Evolutionary conservation across 805 yeast genomes (phyloP), one percentile per base, ranked within the genome.

Genomic region (Candida succiphila): DNA sequence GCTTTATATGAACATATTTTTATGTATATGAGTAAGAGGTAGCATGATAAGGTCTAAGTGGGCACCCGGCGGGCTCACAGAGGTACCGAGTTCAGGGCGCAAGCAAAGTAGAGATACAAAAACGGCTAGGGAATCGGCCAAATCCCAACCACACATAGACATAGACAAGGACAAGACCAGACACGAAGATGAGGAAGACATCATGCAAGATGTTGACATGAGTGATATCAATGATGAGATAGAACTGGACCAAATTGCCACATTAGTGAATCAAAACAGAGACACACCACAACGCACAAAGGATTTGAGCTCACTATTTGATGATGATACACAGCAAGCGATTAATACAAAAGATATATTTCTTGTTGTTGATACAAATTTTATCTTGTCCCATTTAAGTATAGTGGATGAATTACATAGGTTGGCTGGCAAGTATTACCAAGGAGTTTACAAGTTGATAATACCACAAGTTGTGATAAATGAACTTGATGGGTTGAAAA

Each of bases 401-500:
- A 54, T 83, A 1, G 42, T 87, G 7, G 75, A 79, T 30, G 66
- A 65, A 1, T 48, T 88, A 18, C 52, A 66, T 4, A 45, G 45
- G 2, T 35, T 70, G 7, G 67, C 67, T 4, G n/a, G n/a, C n/a
- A 32, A 41, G 0, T 38, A 53, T 10, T 77, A 62, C 45, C 61
- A 66, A 14, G 69, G 74, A 32, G 45, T 52, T 2, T 50, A 50
- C 31, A 40, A 42, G 19, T 60, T 88, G 2, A 61, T 88, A 0
- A 61, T 88, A 4, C 97, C 97, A 0, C 58, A 58, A 4, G 71
- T 77, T 1, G 92, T 80, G 3, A 60, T 84, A 12, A 64, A 60
- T 27, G 97, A 88, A 49, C 62, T 88, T n/a, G 96, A 88, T 55
- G 88, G 88, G 0, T 60, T 88, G 41, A 88, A 88, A 48, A 59